Percentiles rank a stretch among this genome's conserved stretches.
These are phyloP conservation scores for Pseudohyphozyma bogoriensis DNA, from an alignment of 768 basidiomycete genomes.

Conservation along the genomic window DNA sequence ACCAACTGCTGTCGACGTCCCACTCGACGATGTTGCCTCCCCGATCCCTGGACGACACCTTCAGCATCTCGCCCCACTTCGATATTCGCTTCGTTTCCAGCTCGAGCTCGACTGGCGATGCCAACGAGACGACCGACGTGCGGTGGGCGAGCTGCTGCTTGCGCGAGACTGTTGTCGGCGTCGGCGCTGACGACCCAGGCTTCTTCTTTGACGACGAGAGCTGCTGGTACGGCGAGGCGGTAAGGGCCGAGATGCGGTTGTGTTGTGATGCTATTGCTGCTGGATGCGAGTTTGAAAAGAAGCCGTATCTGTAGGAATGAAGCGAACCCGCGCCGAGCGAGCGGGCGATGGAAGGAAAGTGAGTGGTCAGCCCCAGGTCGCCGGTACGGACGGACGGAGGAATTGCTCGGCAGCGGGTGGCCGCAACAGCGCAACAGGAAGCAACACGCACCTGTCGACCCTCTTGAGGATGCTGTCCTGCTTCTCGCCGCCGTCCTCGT, in stretches of 20 bases:
- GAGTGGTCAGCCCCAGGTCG: background rate
- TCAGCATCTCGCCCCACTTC: conserved; percentile 86
- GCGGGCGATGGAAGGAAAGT: no score
- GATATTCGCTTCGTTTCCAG: conserved; percentile 68
- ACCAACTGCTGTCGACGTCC: conserved; percentile 44
- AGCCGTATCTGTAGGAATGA: conserved; percentile 81
- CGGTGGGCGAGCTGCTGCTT: conserved; percentile 23
- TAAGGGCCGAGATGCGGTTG: conserved; percentile 59
- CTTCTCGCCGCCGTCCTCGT: no score
- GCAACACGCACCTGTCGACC: conserved; percentile 49
- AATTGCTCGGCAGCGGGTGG: background rate
- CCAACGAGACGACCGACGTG: conserved; percentile 26
- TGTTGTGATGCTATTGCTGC: conserved; percentile 48
- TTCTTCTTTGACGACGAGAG: conserved; percentile 42
- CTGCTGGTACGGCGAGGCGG: conserved; percentile 48
- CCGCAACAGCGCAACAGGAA: background rate
- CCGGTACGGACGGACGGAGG: background rate
- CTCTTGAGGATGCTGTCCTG: conserved; percentile 62
- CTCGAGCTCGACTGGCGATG: conserved; percentile 37
- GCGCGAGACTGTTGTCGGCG: conserved; percentile 39
- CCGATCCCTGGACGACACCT: conserved; percentile 53
- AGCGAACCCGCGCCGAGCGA: background rate
- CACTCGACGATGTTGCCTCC: conserved; percentile 69
- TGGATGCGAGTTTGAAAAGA: conserved; percentile 60
- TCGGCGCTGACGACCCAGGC: conserved; percentile 35